phyloP scores from a whole-genome alignment of 1,284 basidiomycete species.

The Cutaneotrichosporon curvatum region DNA sequence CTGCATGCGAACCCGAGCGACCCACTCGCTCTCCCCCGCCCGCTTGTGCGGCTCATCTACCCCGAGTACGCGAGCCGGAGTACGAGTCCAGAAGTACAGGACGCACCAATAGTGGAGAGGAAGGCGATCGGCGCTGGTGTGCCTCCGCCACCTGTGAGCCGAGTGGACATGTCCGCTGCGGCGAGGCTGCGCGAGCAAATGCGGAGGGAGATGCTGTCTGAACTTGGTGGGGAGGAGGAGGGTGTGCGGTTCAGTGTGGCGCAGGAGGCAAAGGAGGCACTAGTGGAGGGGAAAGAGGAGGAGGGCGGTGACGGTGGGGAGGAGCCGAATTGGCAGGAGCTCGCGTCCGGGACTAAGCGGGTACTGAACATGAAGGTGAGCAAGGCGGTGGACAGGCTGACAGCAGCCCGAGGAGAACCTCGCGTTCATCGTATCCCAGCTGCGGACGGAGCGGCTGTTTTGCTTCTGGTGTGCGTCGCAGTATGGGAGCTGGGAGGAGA shows the following conservation, averaged over 20 bases:
- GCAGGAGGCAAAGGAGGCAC: constrained; percentile 3
- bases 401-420: constrained; percentile 34
- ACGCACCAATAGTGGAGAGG: too few relatives aligned
- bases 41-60: constrained; percentile 34
- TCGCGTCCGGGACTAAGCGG: constrained; percentile 34
- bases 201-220: constrained; percentile 39
- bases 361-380: constrained; percentile 44
- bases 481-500: constrained; percentile 38
- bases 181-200: constrained; percentile 40
- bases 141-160: background rate
- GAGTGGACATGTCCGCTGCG: constrained; percentile 29
- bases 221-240: constrained; percentile 20
- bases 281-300: background rate
- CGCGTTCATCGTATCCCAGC: constrained; percentile 35
- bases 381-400: constrained; percentile 5
- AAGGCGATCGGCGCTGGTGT: too few relatives aligned
- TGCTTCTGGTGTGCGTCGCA: constrained; percentile 45
- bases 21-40: constrained; percentile 35
- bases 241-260: constrained; percentile 16
- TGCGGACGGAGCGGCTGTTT: constrained; percentile 41
- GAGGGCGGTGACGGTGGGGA: constrained; percentile 9
- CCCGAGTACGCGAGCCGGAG: constrained; percentile 16
- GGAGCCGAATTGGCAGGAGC: constrained; percentile 34
- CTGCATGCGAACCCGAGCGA: constrained; percentile 37
- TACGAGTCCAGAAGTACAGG: too few relatives aligned